A percentile compares a stretch with the other conserved stretches of the same genome.
These are phyloP conservation scores for Phtheirospermum japonicum DNA, from an alignment of 257 asterid species.

Conservation along the genomic window DNA sequence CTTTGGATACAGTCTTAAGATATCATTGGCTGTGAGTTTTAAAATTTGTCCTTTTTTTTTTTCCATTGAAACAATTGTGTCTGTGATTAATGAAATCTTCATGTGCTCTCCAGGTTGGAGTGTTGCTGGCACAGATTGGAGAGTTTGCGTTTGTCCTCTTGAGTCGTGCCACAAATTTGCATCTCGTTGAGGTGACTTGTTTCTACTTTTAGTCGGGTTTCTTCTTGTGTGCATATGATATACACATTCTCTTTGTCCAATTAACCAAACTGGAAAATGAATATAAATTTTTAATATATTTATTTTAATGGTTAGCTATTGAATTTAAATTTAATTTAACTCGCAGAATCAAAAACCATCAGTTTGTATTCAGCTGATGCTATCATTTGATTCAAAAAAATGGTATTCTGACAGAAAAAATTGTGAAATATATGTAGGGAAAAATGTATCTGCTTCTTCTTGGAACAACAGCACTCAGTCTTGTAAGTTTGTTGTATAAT, in stretches of 20 bases:
- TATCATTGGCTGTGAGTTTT: constrained; percentile 65
- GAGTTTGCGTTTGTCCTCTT: constrained; percentile 94
- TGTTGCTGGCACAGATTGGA: constrained; percentile 88
- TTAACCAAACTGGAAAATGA: too few relatives aligned
- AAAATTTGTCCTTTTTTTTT: constrained; percentile 5
- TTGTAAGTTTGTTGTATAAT: too few relatives aligned
- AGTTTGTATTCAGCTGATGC: too few relatives aligned
- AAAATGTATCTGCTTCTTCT: constrained; percentile 94
- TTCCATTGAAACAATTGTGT: constrained; percentile 9
- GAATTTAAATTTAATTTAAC: too few relatives aligned
- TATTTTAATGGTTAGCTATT: too few relatives aligned
- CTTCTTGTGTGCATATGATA: too few relatives aligned
- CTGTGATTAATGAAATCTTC: constrained; percentile 20
- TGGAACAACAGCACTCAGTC: constrained; percentile 95
- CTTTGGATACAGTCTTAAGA: constrained; percentile 71
- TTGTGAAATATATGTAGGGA: constrained; percentile 51
- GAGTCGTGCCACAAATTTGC: constrained; percentile 88
- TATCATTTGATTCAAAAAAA: constrained; percentile 3
- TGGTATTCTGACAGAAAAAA: not conserved
- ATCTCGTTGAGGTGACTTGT: constrained; percentile 67
- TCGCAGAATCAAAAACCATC: too few relatives aligned
- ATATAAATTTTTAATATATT: too few relatives aligned
- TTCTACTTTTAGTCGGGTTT: constrained; percentile 21
- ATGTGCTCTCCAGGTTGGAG: constrained; percentile 61
- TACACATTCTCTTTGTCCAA: too few relatives aligned